Conservation (phyloP, 129 eudicot genomes). For the Pittosporum tobira region DNA sequence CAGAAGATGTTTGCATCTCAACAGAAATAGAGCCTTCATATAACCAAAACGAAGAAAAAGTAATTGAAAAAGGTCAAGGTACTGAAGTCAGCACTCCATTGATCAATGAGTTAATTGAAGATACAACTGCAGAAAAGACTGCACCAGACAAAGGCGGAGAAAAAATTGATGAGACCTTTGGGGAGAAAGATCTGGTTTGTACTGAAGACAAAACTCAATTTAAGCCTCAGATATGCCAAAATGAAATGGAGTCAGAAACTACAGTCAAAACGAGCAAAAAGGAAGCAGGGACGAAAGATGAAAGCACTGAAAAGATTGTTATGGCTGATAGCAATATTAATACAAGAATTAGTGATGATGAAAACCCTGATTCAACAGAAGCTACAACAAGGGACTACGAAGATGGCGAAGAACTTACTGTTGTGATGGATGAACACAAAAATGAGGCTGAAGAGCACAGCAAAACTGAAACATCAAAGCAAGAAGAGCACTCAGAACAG, state of each 20-base stretch:
- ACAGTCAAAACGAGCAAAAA: neutral
- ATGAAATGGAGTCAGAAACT: neutral
- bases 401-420: neutral
- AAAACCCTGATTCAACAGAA: neutral
- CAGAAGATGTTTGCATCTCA: constrained; percentile 12
- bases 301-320: neutral
- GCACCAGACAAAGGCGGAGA: constrained; percentile 11
- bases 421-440: neutral
- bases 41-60: constrained; percentile 15
- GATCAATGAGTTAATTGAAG: constrained; percentile 13
- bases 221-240: neutral
- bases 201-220: neutral
- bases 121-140: constrained; percentile 1
- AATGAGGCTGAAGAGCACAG: neutral
- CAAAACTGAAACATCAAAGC: neutral
- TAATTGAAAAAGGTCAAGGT: constrained; percentile 12
- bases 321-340: neutral
- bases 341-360: neutral
- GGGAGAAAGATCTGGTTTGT: neutral
- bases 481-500: neutral
- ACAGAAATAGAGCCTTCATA: constrained; percentile 2
- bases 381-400: neutral
- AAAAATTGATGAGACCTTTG: too few relatives aligned
- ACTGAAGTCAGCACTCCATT: constrained; percentile 7
- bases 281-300: neutral